phyloP scores from a whole-genome alignment of 768 basidiomycete genomes.

The Candolleomyces efflorescens region DNA sequence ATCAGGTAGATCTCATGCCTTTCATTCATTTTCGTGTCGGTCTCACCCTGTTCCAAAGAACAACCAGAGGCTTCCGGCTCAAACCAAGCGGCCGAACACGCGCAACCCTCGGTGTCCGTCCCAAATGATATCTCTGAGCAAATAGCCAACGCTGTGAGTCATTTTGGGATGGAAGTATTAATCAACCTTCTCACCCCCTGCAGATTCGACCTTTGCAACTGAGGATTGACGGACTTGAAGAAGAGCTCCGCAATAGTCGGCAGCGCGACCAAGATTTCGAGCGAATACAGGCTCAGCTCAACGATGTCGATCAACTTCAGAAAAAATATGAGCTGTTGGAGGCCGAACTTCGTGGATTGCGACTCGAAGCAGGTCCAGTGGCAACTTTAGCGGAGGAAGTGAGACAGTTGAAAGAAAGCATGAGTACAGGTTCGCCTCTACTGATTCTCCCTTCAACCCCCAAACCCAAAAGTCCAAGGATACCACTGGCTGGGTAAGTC shows the following conservation, averaged over 20 bases:
- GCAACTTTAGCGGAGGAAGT: constrained; percentile 12
- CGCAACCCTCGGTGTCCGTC: constrained; percentile 2
- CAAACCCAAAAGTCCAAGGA: constrained; percentile 1
- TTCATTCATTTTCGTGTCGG: background rate
- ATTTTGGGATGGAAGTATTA: background rate
- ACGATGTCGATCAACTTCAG: constrained; percentile 27
- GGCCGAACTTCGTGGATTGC: constrained; percentile 25
- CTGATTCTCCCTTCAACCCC: constrained; percentile 2
- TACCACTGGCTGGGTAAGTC: constrained; percentile 1
- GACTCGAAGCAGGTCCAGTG: constrained; percentile 17
- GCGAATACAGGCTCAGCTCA: constrained; percentile 29
- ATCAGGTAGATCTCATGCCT: background rate
- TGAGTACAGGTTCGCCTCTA: background rate
- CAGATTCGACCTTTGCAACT: constrained; percentile 19
- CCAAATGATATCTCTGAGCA: constrained; percentile 17
- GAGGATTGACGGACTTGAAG: background rate
- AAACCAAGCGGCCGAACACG: background rate
- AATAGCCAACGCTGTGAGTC: constrained; percentile 35
- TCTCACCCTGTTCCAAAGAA: background rate
- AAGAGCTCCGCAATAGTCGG: background rate
- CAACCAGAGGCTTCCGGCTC: background rate
- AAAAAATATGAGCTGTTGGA: constrained; percentile 32
- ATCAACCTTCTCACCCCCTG: constrained; percentile 28
- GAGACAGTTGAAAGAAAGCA: background rate
- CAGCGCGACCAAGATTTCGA: constrained; percentile 28